Evolutionary conservation across 441 rosid species (phyloP).

Genomic region (Adansonia gregorii): DNA sequence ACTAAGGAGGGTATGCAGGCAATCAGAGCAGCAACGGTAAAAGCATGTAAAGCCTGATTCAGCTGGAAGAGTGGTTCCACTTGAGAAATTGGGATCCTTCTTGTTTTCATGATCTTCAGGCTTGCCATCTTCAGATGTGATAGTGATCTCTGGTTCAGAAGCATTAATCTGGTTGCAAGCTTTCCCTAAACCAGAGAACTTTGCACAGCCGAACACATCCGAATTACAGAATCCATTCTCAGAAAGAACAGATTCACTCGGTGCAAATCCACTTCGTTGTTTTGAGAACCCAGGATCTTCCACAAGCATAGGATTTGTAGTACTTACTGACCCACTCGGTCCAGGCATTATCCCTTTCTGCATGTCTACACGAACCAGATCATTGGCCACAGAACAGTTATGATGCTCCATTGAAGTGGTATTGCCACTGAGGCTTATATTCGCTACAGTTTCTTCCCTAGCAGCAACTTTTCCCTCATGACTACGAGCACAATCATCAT

Average conservation of each 20-base stretch:
- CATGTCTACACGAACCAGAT: conserved; percentile 33
- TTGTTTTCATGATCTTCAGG: conserved; percentile 29
- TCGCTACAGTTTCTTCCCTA: conserved; percentile 31
- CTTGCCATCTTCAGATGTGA: conserved; percentile 31
- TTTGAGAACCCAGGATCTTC: conserved; percentile 33
- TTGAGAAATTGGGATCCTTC: conserved; percentile 25
- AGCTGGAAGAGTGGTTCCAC: conserved; percentile 35
- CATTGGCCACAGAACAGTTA: conserved; percentile 35
- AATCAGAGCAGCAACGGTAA: conserved; percentile 74
- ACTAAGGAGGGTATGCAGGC: conserved; percentile 54
- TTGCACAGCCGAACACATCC: conserved; percentile 29
- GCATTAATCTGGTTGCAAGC: conserved; percentile 35
- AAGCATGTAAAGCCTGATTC: conserved; percentile 51
- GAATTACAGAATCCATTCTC: conserved; percentile 40
- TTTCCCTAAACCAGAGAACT: conserved; percentile 25
- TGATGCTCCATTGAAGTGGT: conserved; percentile 31
- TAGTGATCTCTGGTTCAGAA: conserved; percentile 19
- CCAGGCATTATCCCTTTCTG: conserved; percentile 38
- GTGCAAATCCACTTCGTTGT: conserved; percentile 39
- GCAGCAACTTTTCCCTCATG: conserved; percentile 27
- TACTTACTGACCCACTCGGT: conserved; percentile 31
- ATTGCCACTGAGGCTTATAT: conserved; percentile 21
- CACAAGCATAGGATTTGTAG: conserved; percentile 23
- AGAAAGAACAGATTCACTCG: conserved; percentile 28
- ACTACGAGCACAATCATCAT: conserved; percentile 32